A percentile compares a stretch with the other conserved stretches of the same genome.
Conservation (phyloP, 2,329 filamentous ascomycete species). For the Phoma sp. region DNA sequence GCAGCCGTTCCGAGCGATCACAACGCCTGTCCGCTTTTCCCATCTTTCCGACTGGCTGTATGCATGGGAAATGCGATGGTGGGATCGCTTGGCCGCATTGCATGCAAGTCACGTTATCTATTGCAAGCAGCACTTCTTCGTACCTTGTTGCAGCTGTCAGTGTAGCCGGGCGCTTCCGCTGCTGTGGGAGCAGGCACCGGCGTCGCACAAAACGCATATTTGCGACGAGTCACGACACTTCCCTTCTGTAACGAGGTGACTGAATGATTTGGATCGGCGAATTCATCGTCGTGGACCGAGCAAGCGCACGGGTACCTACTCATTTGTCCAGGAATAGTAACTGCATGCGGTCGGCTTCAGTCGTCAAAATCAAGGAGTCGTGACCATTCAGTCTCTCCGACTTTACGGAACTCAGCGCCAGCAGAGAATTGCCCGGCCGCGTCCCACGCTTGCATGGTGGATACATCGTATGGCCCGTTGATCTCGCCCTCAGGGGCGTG, state of each 20-base stretch:
- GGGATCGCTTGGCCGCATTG: conserved; percentile 42
- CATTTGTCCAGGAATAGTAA: not conserved
- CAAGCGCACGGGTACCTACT: not conserved
- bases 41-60: conserved; percentile 39
- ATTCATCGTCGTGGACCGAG: not conserved
- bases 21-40: conserved; percentile 29
- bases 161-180: conserved; percentile 14
- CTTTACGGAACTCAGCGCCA: conserved; percentile 68
- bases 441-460: conserved; percentile 89
- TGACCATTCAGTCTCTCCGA: conserved; percentile 53
- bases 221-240: not conserved
- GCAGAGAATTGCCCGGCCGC: conserved; percentile 92
- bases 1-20: conserved; percentile 28
- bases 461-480: conserved; percentile 86
- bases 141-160: conserved; percentile 11
- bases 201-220: conserved; percentile 11
- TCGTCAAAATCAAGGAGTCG: conserved; percentile 44
- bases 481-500: conserved; percentile 80
- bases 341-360: not conserved
- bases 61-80: conserved; percentile 21
- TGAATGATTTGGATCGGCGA: not conserved
- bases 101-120: conserved; percentile 37
- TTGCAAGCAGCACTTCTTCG: conserved; percentile 6
- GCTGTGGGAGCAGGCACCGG: conserved; percentile 7
- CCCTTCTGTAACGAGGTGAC: not conserved